Conservation (phyloP, 2,329 filamentous ascomycete genomes). For the Aspergillus quadricinctus region DNA sequence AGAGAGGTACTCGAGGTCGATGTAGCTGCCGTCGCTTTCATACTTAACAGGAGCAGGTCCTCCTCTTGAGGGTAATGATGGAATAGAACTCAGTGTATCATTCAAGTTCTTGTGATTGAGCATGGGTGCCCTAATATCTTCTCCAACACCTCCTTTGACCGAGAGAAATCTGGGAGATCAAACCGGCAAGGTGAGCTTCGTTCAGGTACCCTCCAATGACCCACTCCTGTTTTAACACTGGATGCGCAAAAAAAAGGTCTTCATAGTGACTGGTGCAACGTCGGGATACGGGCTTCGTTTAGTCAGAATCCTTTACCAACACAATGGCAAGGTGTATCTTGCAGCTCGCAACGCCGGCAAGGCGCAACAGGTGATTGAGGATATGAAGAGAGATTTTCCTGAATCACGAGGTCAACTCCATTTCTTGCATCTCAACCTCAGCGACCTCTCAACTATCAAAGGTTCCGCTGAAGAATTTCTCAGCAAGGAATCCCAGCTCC, state of each 20-base stretch:
- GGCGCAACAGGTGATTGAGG: slow-evolving; percentile 42
- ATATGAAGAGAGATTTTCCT: slow-evolving; percentile 37
- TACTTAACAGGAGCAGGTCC: too few species aligned
- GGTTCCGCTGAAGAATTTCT: slow-evolving; percentile 31
- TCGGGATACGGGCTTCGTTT: neutral
- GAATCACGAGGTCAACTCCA: slow-evolving; percentile 38
- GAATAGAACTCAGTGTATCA: too few species aligned
- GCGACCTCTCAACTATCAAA: slow-evolving; percentile 13
- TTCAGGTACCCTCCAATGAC: too few species aligned
- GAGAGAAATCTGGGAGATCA: too few species aligned
- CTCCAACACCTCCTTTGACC: too few species aligned
- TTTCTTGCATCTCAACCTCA: slow-evolving; percentile 47
- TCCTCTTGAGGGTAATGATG: too few species aligned
- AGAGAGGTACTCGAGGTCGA: too few species aligned
- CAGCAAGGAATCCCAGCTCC: slow-evolving; percentile 31
- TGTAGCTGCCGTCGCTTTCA: too few species aligned
- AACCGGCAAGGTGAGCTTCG: too few species aligned
- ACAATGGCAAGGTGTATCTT: slow-evolving; percentile 54
- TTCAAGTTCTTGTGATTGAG: too few species aligned
- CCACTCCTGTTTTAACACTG: too few species aligned
- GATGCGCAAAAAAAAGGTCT: neutral
- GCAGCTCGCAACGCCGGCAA: slow-evolving; percentile 48
- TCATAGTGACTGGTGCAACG: neutral
- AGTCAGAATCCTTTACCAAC: slow-evolving; percentile 47
- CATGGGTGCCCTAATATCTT: too few species aligned